Evolutionary conservation across 352 stramenopile species (phyloP), one percentile per base, ranked within the genome.

Genomic region (Peronospora destructor): DNA sequence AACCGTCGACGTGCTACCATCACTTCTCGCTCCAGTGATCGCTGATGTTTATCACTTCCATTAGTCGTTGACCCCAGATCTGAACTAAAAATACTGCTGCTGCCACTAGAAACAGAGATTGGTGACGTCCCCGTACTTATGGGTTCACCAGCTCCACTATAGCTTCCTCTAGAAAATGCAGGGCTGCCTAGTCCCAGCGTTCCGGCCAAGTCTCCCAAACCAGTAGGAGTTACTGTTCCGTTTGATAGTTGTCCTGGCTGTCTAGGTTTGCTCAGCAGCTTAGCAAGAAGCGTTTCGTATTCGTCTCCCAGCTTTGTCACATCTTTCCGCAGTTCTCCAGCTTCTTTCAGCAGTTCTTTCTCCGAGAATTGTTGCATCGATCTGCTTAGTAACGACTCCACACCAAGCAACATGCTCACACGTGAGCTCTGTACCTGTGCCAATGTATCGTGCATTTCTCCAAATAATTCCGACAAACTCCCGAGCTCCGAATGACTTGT

Each of bases 371-470:
- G 61, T 14, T 74, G 63, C 14, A 91, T 76, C 23, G 70, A 73
- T 12, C 83, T 62, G 28, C 80, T 71, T 16, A 94, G 38, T n/a
- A 91, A 47, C 25, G 80, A 74, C 34, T 94, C 83, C 6, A 94
- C 77, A 21, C 78, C 85, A 1, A 91, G 46, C 25, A 94, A 53
- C 73, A 94, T 89, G 47, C 74, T 91, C 57, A 88, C 74, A 0
- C 83, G 66, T 3, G 83, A 94, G 61, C 76, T 88, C 46, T 91
- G 77, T 41, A 94, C 69, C 53, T 91, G 80, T 11, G 66, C 68
- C 33, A 94, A 58, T 1, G 76, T 91, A 42, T 91, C 83, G 54
- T 91, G 80, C 58, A 91, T 80, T 32, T 91, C 74, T 35, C 76
- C 84, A 56, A 94, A 87, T 5, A 91, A 53, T 4, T 84, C 84